phyloP scores from a whole-genome alignment of 164 flowering plant species.

The Chimonanthus salicifolius region DNA sequence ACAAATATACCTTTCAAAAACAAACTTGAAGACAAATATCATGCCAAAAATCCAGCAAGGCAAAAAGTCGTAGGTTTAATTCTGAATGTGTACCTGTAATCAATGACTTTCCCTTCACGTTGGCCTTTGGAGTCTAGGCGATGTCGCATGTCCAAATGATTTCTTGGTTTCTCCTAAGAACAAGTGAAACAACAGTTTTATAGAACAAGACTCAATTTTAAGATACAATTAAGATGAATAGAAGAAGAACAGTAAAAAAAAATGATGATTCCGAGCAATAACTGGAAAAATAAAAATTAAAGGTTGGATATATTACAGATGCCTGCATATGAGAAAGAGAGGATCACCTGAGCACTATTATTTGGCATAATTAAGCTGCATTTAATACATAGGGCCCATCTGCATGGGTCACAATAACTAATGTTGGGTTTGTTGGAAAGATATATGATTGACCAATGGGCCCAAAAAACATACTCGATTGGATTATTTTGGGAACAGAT shows the following conservation, averaged over 20 bases:
- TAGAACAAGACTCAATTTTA: neutral
- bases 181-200: neutral
- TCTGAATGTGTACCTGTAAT: constrained; percentile 60
- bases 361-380: no score
- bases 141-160: constrained; percentile 94
- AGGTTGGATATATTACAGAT: no score
- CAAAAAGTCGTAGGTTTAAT: neutral
- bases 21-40: neutral
- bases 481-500: no score
- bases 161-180: constrained; percentile 81
- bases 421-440: no score
- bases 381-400: no score
- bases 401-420: neutral
- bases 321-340: no score
- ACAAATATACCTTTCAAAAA: neutral
- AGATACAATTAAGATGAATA: neutral
- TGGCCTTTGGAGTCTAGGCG: constrained; percentile 91
- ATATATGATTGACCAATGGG: no score
- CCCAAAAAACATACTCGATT: no score
- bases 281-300: no score
- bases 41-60: neutral
- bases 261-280: neutral
- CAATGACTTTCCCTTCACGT: constrained; percentile 88
- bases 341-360: no score
- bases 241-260: neutral